phyloP scores from a whole-genome alignment of 2,329 filamentous ascomycete genomes.

The Alternaria ethzedia region DNA sequence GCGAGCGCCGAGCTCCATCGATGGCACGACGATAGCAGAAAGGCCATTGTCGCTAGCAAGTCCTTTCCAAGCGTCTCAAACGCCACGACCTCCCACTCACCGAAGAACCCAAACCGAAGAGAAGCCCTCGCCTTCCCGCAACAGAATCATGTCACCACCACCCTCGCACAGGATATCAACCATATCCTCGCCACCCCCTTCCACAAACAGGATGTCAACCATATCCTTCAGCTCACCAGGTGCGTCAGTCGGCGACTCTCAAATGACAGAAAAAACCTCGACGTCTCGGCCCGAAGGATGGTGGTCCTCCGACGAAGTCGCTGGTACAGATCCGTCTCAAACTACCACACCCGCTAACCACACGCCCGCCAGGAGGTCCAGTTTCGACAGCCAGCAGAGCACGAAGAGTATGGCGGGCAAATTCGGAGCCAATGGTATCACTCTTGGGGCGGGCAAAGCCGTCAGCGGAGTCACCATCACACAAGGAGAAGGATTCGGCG shows the following conservation, averaged over 20 bases:
- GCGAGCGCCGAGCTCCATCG: conserved; percentile 11
- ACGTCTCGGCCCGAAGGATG: conserved; percentile 47
- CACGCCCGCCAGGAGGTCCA: conserved; percentile 16
- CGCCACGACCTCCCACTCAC: conserved; percentile 7
- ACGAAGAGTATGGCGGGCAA: conserved; percentile 27
- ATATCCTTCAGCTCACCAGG: conserved; percentile 26
- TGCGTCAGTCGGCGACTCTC: conserved; percentile 31
- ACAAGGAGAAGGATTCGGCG: conserved; percentile 22
- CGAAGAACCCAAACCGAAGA: conserved; percentile 4
- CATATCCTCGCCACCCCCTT: background rate
- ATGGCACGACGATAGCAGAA: conserved; percentile 9
- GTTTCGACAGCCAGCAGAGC: conserved; percentile 39
- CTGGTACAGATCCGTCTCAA: conserved; percentile 35
- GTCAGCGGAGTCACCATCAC: conserved; percentile 37
- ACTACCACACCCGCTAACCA: conserved; percentile 22
- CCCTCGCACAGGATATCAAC: conserved; percentile 20
- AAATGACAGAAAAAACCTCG: conserved; percentile 38
- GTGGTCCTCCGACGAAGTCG: conserved; percentile 50
- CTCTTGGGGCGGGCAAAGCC: conserved; percentile 39
- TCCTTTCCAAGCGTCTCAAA: conserved; percentile 10
- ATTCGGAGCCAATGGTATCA: conserved; percentile 44
- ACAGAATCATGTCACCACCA: conserved; percentile 32
- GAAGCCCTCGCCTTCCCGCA: conserved; percentile 24
- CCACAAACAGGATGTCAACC: conserved; percentile 16
- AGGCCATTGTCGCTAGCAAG: conserved; percentile 8